Evolutionary conservation across 2,329 filamentous ascomycete genomes (phyloP).

Genomic region (Trichoderma sp.): DNA sequence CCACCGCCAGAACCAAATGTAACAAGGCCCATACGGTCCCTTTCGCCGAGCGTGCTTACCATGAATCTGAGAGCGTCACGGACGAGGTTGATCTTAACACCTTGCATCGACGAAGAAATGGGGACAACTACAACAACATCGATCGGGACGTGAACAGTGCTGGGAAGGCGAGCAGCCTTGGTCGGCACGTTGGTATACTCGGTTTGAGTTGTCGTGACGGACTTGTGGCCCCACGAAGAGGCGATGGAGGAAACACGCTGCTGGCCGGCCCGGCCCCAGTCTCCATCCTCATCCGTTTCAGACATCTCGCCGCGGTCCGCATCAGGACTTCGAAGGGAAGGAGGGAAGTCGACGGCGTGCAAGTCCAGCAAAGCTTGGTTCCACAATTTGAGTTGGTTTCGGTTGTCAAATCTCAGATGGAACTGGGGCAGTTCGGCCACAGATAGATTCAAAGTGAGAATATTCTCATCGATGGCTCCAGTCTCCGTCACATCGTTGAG

Average conservation of each 20-base stretch:
- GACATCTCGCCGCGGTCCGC: conserved; percentile 77
- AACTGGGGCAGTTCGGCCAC: conserved; percentile 92
- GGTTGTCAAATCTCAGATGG: conserved; percentile 84
- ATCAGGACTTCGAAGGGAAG: conserved; percentile 68
- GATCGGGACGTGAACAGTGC: conserved; percentile 80
- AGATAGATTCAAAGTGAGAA: conserved; percentile 86
- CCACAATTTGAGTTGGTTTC: conserved; percentile 85
- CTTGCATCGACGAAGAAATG: conserved; percentile 97
- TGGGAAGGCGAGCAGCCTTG: conserved; percentile 44
- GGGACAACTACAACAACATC: conserved; percentile 97
- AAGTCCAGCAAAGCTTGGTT: conserved; percentile 83
- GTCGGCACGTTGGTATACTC: conserved; percentile 79
- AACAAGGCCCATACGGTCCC: conserved; percentile 94
- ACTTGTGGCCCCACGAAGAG: conserved; percentile 80
- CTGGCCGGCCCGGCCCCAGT: conserved; percentile 67
- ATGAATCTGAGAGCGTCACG: conserved; percentile 91
- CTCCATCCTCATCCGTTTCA: conserved; percentile 79
- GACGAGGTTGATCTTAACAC: conserved; percentile 95
- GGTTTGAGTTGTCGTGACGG: conserved; percentile 83
- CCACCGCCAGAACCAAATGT: conserved; percentile 95
- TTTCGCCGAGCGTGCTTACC: conserved; percentile 83
- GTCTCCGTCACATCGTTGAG: conserved; percentile 82
- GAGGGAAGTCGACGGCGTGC: conserved; percentile 64
- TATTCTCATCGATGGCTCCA: conserved; percentile 70
- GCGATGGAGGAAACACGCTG: conserved; percentile 80